Base-by-base conservation (phyloP, 2,329 filamentous ascomycete genomes). In the Hirsutella thompsonii region DNA sequence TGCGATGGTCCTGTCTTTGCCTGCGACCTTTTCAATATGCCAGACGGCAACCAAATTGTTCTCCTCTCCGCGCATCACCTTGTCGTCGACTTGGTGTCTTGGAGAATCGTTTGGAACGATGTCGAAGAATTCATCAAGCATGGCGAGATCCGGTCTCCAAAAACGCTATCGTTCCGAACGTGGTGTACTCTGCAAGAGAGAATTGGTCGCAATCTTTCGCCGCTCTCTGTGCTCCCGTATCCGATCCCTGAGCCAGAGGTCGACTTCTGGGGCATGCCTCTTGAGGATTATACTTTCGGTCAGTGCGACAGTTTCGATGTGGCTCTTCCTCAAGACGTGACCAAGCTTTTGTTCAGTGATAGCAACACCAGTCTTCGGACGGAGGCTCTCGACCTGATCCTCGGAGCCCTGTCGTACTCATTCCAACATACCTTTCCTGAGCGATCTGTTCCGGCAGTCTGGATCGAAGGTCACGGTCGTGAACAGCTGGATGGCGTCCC, bases 1-100 rank as follows among this genome's bases (percentile, higher is more conserved):
- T 20, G 35, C 8, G 19, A 43, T 3, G 52, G 51, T 0, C 52
- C 52, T 1, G 18, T 55, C 4, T 43, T 55, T 18, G 44, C 47
- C 1, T 48, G 38, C 9, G 46, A 50, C 21, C 20, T 49, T n/a
- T 51, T 50, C 21, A 38, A 46, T 10, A 8, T 44, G n/a, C 29
- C 20, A 4, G 29, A 45, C 8, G 42, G 43, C 6, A 10, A 47
- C 6, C 40, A 42, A 18, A 30, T 44, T 10, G 19, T 49, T 6
- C 19, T 43, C 6, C 35, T 49, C 11, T 42, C 39, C 1, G 44
- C 46, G 8, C 50, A 52, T 36, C 48, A 52, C 29, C 29, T 49
- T 2, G 46, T 52, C 16, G 47, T 55, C 28, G 67, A 71, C 49
- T 67, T 72, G 49, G 70, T 71, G 44, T 72, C 69, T 18, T 72